Evolutionary conservation across 768 basidiomycete genomes (phyloP).

Genomic region (Imleria badia): DNA sequence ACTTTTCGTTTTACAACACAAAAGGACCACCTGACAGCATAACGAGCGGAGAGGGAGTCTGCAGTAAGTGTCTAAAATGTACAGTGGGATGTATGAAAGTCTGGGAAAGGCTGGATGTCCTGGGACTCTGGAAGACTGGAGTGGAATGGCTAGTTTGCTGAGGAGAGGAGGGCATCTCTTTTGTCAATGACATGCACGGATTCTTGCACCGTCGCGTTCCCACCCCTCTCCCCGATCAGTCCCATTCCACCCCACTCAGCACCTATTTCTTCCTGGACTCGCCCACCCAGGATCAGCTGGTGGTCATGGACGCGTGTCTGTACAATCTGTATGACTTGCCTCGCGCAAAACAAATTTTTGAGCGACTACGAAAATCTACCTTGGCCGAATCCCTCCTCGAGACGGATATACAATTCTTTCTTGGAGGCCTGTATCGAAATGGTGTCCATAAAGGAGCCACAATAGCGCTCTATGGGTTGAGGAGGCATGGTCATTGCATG

Average conservation of each 20-base stretch:
- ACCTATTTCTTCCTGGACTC: slow-evolving; percentile 65
- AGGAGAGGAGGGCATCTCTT: slow-evolving; percentile 10
- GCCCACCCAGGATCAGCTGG: slow-evolving; percentile 62
- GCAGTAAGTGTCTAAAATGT: too few species aligned
- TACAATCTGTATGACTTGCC: slow-evolving; percentile 72
- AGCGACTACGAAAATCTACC: slow-evolving; percentile 48
- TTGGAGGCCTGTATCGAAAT: slow-evolving; percentile 63
- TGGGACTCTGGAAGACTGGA: too few species aligned
- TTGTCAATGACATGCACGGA: slow-evolving; percentile 42
- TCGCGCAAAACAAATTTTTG: slow-evolving; percentile 75
- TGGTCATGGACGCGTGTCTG: slow-evolving; percentile 83
- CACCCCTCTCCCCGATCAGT: slow-evolving; percentile 58
- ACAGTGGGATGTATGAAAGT: too few species aligned
- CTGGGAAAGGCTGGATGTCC: too few species aligned
- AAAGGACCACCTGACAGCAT: slow-evolving; percentile 23
- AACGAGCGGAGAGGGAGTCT: too few species aligned
- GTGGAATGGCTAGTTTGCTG: too few species aligned
- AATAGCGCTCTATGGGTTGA: slow-evolving; percentile 57
- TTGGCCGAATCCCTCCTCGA: slow-evolving; percentile 49
- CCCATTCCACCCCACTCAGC: slow-evolving; percentile 35
- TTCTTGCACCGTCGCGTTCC: slow-evolving; percentile 53
- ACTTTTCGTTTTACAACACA: slow-evolving; percentile 37
- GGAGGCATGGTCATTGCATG: slow-evolving; percentile 60
- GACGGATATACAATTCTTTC: slow-evolving; percentile 60
- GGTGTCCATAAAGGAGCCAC: slow-evolving; percentile 48